These are phyloP conservation scores for Penicillium corylophilum DNA, from an alignment of 2,329 filamentous ascomycete genomes.

Conservation along the genomic window DNA sequence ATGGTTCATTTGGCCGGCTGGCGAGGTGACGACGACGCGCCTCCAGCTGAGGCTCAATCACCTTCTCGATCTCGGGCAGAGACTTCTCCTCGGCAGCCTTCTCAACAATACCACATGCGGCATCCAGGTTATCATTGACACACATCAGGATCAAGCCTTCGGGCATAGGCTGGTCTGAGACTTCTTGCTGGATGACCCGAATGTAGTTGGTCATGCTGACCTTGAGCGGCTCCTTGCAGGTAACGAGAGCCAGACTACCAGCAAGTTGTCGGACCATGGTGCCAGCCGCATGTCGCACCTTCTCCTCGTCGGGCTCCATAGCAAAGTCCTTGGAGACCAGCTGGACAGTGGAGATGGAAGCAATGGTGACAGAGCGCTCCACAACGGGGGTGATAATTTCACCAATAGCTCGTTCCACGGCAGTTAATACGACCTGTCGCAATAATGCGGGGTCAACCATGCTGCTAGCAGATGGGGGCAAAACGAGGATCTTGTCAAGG, in stretches of 20 bases:
- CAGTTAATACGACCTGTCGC: constrained; percentile 74
- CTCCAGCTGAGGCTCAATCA: constrained; percentile 79
- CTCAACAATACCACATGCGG: constrained; percentile 90
- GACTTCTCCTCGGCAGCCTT: constrained; percentile 93
- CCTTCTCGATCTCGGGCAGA: constrained; percentile 89
- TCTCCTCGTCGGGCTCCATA: constrained; percentile 85
- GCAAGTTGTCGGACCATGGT: constrained; percentile 95
- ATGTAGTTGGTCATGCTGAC: constrained; percentile 98
- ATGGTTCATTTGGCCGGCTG: constrained; percentile 76
- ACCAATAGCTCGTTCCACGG: constrained; percentile 84
- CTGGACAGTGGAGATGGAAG: constrained; percentile 92
- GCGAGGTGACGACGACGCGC: constrained; percentile 72
- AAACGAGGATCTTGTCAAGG: constrained; percentile 72
- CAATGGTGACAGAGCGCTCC: constrained; percentile 95
- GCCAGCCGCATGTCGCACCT: constrained; percentile 79
- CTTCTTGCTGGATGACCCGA: constrained; percentile 70
- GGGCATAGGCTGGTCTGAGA: constrained; percentile 70
- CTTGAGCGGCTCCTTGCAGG: constrained; percentile 92
- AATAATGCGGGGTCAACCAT: constrained; percentile 69
- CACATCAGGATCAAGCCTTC: constrained; percentile 98
- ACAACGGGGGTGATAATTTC: constrained; percentile 98
- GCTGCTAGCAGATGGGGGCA: constrained; percentile 75
- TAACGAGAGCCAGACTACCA: constrained; percentile 92
- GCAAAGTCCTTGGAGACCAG: constrained; percentile 96
- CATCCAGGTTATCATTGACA: constrained; percentile 94